Conservation (phyloP, 2,329 filamentous ascomycete genomes). For the Penicillium sp. region DNA sequence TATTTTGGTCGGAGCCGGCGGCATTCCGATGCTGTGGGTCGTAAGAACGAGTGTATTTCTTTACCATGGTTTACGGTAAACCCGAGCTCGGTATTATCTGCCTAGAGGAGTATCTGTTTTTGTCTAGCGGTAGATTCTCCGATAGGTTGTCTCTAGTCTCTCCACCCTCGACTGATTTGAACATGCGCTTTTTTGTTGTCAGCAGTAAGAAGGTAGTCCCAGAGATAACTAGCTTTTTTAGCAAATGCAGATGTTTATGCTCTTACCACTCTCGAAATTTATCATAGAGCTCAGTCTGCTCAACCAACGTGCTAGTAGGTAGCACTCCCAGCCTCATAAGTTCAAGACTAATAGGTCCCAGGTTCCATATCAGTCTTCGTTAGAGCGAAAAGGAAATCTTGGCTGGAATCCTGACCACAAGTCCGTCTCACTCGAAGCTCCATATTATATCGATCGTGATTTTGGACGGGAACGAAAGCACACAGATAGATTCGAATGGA, state of each 20-base stretch:
- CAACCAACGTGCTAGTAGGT: neutral
- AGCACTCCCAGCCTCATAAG: neutral
- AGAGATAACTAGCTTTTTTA: neutral
- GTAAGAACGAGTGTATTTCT: neutral
- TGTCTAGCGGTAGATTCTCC: neutral
- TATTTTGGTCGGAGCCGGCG: neutral
- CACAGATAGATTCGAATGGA: neutral
- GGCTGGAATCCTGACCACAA: neutral
- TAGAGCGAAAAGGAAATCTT: neutral
- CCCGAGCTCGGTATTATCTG: constrained; percentile 2
- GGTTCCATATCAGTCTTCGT: neutral
- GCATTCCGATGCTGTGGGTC: neutral
- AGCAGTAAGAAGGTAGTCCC: neutral
- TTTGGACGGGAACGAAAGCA: neutral
- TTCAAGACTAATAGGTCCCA: neutral
- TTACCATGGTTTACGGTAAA: neutral
- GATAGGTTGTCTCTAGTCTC: neutral
- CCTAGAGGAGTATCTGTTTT: neutral
- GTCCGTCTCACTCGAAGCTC: neutral
- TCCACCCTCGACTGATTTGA: neutral
- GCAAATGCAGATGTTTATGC: neutral
- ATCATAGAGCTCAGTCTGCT: neutral
- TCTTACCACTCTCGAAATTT: neutral
- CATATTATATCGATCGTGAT: neutral
- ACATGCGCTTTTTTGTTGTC: neutral